Evolutionary conservation across 1,139 yeast species (phyloP).

Genomic region (Arxiozyma bovina): DNA sequence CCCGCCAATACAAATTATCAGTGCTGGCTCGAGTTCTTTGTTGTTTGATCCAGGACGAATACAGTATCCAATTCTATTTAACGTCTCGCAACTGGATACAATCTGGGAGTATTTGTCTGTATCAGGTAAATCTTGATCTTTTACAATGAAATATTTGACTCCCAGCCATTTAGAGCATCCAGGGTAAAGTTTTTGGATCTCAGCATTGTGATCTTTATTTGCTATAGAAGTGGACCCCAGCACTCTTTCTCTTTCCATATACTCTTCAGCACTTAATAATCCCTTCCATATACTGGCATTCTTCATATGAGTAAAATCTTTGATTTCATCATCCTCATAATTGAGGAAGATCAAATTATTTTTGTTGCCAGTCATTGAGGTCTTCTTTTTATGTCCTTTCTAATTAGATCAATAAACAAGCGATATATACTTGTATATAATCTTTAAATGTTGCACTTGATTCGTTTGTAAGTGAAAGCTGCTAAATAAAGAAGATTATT

Average conservation of each 20-base stretch:
- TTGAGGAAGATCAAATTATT: constrained; percentile 12
- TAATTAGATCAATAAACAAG: too few relatives aligned
- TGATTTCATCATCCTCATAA: constrained; percentile 34
- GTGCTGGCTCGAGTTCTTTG: constrained; percentile 29
- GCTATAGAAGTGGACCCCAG: constrained; percentile 37
- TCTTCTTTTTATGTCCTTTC: not conserved
- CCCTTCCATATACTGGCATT: constrained; percentile 50
- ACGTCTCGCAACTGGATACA: constrained; percentile 41
- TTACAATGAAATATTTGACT: constrained; percentile 31
- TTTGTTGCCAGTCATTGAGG: not conserved
- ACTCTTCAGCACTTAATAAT: constrained; percentile 38
- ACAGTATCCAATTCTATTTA: constrained; percentile 37
- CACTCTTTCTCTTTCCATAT: constrained; percentile 42
- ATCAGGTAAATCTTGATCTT: constrained; percentile 25
- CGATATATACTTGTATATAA: not conserved
- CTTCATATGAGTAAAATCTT: constrained; percentile 41
- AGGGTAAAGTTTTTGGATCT: constrained; percentile 19
- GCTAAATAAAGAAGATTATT: too few relatives aligned
- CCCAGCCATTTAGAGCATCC: constrained; percentile 27
- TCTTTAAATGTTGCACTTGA: not conserved
- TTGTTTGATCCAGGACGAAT: constrained; percentile 16
- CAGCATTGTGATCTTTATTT: constrained; percentile 11
- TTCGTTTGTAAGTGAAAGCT: too few relatives aligned
- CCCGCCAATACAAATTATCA: constrained; percentile 53
- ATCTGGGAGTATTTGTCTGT: constrained; percentile 28